Percentiles rank a stretch among this genome's conserved stretches.
Conservation (phyloP, 345 rosid genomes). For the Melastoma malabathricum region DNA sequence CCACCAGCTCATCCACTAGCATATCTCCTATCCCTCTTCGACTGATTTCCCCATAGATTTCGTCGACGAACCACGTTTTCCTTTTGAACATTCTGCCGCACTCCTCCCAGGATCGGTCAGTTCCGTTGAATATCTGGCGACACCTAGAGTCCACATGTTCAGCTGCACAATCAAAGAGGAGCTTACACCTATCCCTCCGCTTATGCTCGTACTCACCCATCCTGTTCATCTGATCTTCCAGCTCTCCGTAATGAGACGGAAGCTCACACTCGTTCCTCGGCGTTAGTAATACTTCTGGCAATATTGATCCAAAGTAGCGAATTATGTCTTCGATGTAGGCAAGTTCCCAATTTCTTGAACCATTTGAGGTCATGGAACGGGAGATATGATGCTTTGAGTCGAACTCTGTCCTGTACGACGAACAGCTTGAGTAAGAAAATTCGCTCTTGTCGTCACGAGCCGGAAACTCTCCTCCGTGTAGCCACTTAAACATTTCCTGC, state of each 20-base stretch:
- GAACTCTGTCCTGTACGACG: conserved; percentile 18
- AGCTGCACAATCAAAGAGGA: conserved; percentile 40
- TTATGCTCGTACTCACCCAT: conserved; percentile 20
- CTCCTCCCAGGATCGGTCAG: conserved; percentile 31
- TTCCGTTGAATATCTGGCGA: conserved; percentile 23
- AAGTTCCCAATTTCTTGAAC: conserved; percentile 39
- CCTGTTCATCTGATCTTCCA: conserved; percentile 24
- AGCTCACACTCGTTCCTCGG: too few relatives aligned
- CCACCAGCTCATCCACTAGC: conserved; percentile 79
- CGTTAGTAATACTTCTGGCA: conserved; percentile 18
- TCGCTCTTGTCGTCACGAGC: conserved; percentile 14
- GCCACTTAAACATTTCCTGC: conserved; percentile 4
- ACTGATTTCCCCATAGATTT: conserved; percentile 40
- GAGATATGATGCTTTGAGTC: conserved; percentile 8
- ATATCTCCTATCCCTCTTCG: conserved; percentile 47
- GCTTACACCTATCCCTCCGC: conserved; percentile 29
- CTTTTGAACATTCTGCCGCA: conserved; percentile 16
- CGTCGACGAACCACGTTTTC: conserved; percentile 46
- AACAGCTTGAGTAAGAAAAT: conserved; percentile 28
- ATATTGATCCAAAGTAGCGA: conserved; percentile 21
- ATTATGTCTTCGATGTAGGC: conserved; percentile 42
- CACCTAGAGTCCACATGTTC: conserved; percentile 34
- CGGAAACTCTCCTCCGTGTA: conserved; percentile 8
- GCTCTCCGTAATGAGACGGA: conserved; percentile 15
- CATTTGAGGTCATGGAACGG: conserved; percentile 11